Percentiles rank a stretch among this genome's conserved stretches.
Evolutionary conservation across 73 alveolate genomes (phyloP).

Genomic region (Paramecium sonneborni): DNA sequence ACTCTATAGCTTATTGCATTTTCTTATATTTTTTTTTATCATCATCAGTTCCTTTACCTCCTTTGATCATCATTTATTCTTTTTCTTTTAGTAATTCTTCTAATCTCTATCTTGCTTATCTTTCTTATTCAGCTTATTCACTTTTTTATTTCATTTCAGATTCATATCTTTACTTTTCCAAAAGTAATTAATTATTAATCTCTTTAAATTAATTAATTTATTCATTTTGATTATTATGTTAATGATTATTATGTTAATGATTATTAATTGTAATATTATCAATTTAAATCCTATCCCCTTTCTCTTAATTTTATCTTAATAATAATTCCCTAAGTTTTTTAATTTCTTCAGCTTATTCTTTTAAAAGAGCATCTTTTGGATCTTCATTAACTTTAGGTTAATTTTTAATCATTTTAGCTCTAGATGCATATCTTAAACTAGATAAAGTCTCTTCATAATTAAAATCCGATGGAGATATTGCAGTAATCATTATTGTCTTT

Average conservation of each 20-base stretch:
- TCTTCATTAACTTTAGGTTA: constrained; percentile 97
- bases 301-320: constrained; percentile 3
- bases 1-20: constrained; percentile 66
- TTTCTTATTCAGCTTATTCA: constrained; percentile 38
- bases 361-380: constrained; percentile 98
- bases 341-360: constrained; percentile 96
- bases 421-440: constrained; percentile 96
- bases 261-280: background rate
- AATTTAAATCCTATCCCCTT: background rate
- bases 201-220: background rate
- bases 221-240: background rate
- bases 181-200: background rate
- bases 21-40: constrained; percentile 76
- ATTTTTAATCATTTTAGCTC: constrained; percentile 97
- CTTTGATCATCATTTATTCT: constrained; percentile 72
- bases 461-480: constrained; percentile 94
- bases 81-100: constrained; percentile 75
- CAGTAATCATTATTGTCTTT: constrained; percentile 98
- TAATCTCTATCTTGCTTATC: constrained; percentile 63
- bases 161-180: background rate
- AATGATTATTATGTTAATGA: background rate
- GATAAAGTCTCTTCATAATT: constrained; percentile 97
- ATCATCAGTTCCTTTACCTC: constrained; percentile 80
- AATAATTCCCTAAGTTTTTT: constrained; percentile 78
- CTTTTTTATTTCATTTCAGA: background rate